These are phyloP conservation scores for Cadophora gregata DNA, from an alignment of 2,329 filamentous ascomycete genomes.

Conservation along the genomic window DNA sequence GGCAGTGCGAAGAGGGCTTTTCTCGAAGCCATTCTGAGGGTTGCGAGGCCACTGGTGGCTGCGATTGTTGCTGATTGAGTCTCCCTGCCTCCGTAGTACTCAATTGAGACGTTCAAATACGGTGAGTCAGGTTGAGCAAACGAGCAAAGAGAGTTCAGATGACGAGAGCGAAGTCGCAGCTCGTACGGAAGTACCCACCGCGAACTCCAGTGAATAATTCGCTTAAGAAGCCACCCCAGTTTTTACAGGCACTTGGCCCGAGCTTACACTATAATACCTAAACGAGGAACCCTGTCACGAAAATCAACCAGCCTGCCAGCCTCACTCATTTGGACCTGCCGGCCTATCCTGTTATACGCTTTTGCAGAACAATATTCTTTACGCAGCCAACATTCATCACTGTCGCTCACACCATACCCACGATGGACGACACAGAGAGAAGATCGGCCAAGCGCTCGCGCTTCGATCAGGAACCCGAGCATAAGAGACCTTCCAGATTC, in stretches of 20 bases:
- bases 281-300: background rate
- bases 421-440: constrained; percentile 80
- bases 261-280: background rate
- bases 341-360: background rate
- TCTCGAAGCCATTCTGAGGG: constrained; percentile 41
- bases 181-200: too few relatives aligned
- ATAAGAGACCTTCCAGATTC: constrained; percentile 79
- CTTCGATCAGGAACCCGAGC: constrained; percentile 89
- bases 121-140: background rate
- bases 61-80: background rate
- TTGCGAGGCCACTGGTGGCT: constrained; percentile 6
- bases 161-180: constrained; percentile 5
- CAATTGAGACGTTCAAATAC: background rate
- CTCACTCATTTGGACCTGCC: background rate
- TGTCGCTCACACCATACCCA: constrained; percentile 15
- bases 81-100: background rate
- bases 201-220: constrained; percentile 2
- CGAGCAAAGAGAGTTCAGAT: background rate
- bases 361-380: constrained; percentile 7
- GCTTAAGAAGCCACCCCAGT: background rate
- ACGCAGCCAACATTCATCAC: constrained; percentile 4
- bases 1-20: constrained; percentile 42
- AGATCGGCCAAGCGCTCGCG: constrained; percentile 81
- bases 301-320: too few relatives aligned
- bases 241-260: background rate